Base-by-base conservation (phyloP, 176 grass and related monocot species). In the Juncus effusus region DNA sequence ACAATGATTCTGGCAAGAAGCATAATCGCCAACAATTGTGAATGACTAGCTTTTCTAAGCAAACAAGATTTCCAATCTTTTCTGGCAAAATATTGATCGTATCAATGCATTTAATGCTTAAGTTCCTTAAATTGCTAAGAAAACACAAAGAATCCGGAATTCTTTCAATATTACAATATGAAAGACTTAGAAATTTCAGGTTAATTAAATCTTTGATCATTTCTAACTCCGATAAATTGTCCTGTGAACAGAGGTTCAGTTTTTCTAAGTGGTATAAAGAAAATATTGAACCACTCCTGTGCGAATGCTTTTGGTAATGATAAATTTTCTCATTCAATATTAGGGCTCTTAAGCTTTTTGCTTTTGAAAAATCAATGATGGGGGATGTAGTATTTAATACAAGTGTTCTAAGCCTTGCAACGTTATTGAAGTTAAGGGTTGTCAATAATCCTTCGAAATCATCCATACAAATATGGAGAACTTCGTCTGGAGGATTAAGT, bases 1-100 rank as follows among this genome's bases (percentile, higher is more conserved):
- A 63, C 13, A 75, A 36, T 38, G 72, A 75, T 14, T 75, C 59
- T 8, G 72, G 72, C 15, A 75, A 42, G 16, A 19, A 37, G 59
- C n/a, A n/a, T n/a, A 7, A 45, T 4, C 3, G 5, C 28, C 5
- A 6, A 14, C 10, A 16, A 5, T 37, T 7, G 36, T 10, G n/a
- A n/a, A 74, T 28, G 2, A 36, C 58, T 36, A 63, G 38, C 51
- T 45, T 52, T 8, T 40, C 13, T 62, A 75, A 57, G 7, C 53
- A 38, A 1, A 51, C 3, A 38, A 75, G 56, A 38, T 54, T 53
- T 7, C 72, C 59, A 38, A 75, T 52, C 7, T 28, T 36, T 62
- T 54, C 14, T 15, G 72, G 57, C 37, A 75, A 10, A 35, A 51
- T 42, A 54, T 3, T 38, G 13, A 54, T 7, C 2, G n/a, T 16